Evolutionary conservation across 192 early-diverging fungal species (phyloP), one percentile per base, ranked within the genome.

Genomic region (Linnemannia schmuckeri): DNA sequence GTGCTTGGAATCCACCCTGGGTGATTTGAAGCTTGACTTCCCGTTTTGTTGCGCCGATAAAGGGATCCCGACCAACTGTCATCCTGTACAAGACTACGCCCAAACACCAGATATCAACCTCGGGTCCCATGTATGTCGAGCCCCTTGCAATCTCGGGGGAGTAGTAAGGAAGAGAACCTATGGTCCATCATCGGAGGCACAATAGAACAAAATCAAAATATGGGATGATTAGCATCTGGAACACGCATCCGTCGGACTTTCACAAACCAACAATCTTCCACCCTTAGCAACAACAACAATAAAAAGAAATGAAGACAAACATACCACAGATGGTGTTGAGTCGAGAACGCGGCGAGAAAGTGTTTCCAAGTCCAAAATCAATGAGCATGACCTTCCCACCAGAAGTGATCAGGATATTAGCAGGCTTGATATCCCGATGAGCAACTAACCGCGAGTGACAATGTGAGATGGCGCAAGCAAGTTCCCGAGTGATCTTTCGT

Each of bases 61-160:
- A 92, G 13, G 92, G 92, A 63, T 92, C 92, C 63, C 88, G 85
- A 5, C 92, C 92, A 37, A 91, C 89, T 0, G 88, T 94, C 89
- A 98, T 93, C 52, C 97, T 95, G 82, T 97, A 99, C 35, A 99
- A 87, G 17, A 97, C 90, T 4, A 99, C 95, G 13, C 98, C 98
- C 40, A 98, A 88, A 54, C 96, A 98, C 98, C 98, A 99, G 40
- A 96, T 94, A 78, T 99, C 98, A 44, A 99, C 94, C 78, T 99
- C 98, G 7, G 98, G 97, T 5, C 98, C 98, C 74, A 90, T 89
- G 82, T 99, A 99, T 57, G 94, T 96, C 74, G 96, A 94, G 37
- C 96, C 97, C 74, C 96, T 90, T 57, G 98, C 94, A 86, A 99
- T 97, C 91, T 99, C 98, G 68, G 96, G 96, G 38, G 94, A 93